Conservation (phyloP, 768 basidiomycete species). For the Candolleomyces aberdarensis region DNA sequence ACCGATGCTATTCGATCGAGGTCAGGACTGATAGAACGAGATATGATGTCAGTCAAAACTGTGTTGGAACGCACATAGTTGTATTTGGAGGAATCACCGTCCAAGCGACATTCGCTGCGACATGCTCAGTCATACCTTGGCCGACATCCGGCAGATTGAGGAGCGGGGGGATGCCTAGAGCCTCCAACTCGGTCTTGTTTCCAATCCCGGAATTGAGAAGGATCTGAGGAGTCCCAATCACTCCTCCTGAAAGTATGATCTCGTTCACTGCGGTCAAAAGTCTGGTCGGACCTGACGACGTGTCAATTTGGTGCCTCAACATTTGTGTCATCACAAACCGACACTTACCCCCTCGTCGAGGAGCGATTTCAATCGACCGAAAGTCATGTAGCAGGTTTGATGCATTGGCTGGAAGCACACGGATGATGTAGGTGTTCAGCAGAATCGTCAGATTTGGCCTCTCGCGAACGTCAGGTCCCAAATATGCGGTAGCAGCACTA, state of each 20-base stretch:
- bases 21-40: neutral
- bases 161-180: constrained; percentile 7
- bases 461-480: constrained; percentile 14
- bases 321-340: no score
- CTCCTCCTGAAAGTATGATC: constrained; percentile 17
- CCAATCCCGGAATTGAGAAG: constrained; percentile 21
- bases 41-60: neutral
- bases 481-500: constrained; percentile 23
- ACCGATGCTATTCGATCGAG: neutral
- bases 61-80: constrained; percentile 2
- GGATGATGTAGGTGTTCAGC: constrained; percentile 10
- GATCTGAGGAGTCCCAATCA: constrained; percentile 16
- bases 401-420: neutral
- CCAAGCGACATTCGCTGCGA: neutral
- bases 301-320: neutral
- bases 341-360: neutral
- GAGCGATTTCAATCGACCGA: constrained; percentile 2
- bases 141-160: constrained; percentile 17
- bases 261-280: constrained; percentile 12
- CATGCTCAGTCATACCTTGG: constrained; percentile 15
- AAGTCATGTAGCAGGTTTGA: neutral
- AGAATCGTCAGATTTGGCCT: constrained; percentile 25
- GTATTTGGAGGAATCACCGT: neutral
- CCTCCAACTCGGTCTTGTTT: constrained; percentile 5
- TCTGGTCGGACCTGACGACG: neutral